Conservation (phyloP, 2,329 filamentous ascomycete genomes). For the Aspergillus udagawae region DNA sequence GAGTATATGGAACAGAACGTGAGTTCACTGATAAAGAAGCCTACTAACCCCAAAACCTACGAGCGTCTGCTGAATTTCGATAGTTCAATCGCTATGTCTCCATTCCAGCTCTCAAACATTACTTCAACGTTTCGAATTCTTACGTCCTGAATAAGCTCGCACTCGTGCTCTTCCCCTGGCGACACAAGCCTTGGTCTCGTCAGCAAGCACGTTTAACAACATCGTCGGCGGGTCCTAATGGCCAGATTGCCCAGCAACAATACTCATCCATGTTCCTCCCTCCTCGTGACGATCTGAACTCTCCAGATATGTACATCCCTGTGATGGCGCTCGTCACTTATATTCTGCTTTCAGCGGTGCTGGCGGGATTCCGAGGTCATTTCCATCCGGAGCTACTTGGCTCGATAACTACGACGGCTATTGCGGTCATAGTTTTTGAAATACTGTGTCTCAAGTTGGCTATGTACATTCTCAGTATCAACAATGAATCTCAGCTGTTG, state of each 20-base stretch:
- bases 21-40: constrained; percentile 31
- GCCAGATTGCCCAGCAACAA: constrained; percentile 58
- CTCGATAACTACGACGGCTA: constrained; percentile 78
- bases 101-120: constrained; percentile 90
- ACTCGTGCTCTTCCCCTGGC: constrained; percentile 94
- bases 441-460: constrained; percentile 87
- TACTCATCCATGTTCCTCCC: constrained; percentile 67
- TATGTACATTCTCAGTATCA: constrained; percentile 90
- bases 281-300: constrained; percentile 92
- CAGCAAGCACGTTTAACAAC: constrained; percentile 62
- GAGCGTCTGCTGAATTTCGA: neutral
- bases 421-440: constrained; percentile 80
- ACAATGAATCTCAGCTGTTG: constrained; percentile 86
- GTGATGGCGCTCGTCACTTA: constrained; percentile 98
- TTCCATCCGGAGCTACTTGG: constrained; percentile 94
- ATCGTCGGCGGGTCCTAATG: constrained; percentile 45
- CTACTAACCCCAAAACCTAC: neutral
- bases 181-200: constrained; percentile 95
- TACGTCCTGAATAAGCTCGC: constrained; percentile 93
- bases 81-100: constrained; percentile 82
- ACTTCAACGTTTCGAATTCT: constrained; percentile 97
- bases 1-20: constrained; percentile 96
- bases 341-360: constrained; percentile 84
- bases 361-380: constrained; percentile 82
- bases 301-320: constrained; percentile 98